Base-by-base conservation (phyloP, 345 rosid genomes). In the Ceriops decandra region DNA sequence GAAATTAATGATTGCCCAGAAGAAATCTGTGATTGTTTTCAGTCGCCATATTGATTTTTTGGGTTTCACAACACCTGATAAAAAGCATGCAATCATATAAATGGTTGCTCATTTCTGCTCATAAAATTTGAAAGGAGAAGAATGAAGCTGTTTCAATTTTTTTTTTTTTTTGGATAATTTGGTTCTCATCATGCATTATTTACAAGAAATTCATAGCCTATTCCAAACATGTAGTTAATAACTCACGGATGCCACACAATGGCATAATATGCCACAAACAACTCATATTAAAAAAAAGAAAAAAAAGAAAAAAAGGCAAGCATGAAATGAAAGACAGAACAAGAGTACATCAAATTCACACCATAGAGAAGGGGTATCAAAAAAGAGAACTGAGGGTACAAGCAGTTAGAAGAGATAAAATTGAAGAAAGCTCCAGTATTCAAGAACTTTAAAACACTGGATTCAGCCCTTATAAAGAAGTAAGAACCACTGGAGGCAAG, bases 1-100 rank as follows among this genome's bases (percentile, higher is more conserved):
- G 73, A 85, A 74, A 77, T 83, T 85, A 26, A 87, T 59, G 53
- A 89, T 81, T 3, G 85, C 90, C 92, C 95, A 87, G 72, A 89
- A 84, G 66, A 89, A 82, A 79, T 87, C 90, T 5, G 85, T 81
- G 71, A 87, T 65, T 13, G 91, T 89, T 64, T 72, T 85, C 53
- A 89, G 74, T 53, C 92, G 80, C 95, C 95, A 89, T 65, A 89
- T 26, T 11, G 95, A 82, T 54, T 77, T 61, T 75, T 86, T 79
- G 17, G 95, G 82, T 70, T 72, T 83, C 80, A 83, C 80, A 24
- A 80, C 86, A 73, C 86, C 86, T 83, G 75, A 68, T 52, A 35
- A 70, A 16, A 57, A 16, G 15, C 32, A 7, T 2, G 1, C 10
- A 69, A 46, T 9, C 46, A 42, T 38, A 32, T 62, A n/a, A 26